Evolutionary conservation across 495 filamentous ascomycete genomes (phyloP), one percentile per base, ranked within the genome.

Genomic region (Clohesyomyces aquaticus): DNA sequence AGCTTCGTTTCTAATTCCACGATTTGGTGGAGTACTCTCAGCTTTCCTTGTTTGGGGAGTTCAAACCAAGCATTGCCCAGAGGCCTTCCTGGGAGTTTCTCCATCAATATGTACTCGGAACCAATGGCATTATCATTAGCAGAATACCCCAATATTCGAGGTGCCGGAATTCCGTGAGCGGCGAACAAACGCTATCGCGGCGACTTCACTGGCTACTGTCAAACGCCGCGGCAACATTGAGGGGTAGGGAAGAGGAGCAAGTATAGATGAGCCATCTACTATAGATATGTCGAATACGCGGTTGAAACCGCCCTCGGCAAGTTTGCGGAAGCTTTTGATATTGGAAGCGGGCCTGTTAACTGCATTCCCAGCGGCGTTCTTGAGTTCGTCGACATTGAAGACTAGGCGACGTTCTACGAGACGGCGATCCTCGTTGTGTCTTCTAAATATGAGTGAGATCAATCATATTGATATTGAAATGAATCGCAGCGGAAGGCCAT

Each of bases 171-270:
- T 63, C 72, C 67, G 28, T 77, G 69, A 21, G 75, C 43, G 66
- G n/a, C 23, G n/a, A 49, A 77, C 71, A 77, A 77, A 74, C 45
- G 67, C 58, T 62, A 80, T 74, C 8, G 78, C 80, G 19, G 79
- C 79, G n/a, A 79, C 77, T 63, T 81, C 78, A 64, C 77, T 80
- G 10, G 76, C 77, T 18, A 73, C 78, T 41, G 74, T 72, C 59
- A 76, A 75, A 69, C 69, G 69, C 59, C 70, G 48, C 25, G 59
- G 59, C 22, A 55, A 46, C n/a, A 53, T 64, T 28, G 52, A 56
- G 8, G 46, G 61, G 53, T 64, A 64, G 41, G 52, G 61, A 21
- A 64, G 61, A 28, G 52, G 51, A 26, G 61, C 61, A 41, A 64
- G 52, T 41, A 64, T 43, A 26, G 45, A 48, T 28, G 42, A 49